These are phyloP conservation scores for Orychophragmus violaceus DNA, from an alignment of 345 rosid genomes.

Conservation along the genomic window DNA sequence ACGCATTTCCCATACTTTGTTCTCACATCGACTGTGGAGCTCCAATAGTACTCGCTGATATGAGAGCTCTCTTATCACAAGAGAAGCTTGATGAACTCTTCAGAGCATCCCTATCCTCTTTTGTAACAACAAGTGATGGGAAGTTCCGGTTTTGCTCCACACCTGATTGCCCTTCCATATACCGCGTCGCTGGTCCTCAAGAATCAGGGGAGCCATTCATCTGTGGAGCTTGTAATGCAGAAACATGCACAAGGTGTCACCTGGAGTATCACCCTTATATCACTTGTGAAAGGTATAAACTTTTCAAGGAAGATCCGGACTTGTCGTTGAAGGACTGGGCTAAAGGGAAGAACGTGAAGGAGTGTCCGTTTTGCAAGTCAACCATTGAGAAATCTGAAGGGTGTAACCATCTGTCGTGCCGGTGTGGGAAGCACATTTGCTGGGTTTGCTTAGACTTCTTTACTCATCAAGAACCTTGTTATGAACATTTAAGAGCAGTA, in stretches of 20 bases:
- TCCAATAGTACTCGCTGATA: slow-evolving; percentile 51
- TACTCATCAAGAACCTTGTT: slow-evolving; percentile 47
- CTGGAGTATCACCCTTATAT: slow-evolving; percentile 63
- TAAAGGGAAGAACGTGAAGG: slow-evolving; percentile 62
- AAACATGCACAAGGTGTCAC: slow-evolving; percentile 73
- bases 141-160: slow-evolving; percentile 73
- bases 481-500: slow-evolving; percentile 27
- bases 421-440: slow-evolving; percentile 80
- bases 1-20: slow-evolving; percentile 64
- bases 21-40: slow-evolving; percentile 41
- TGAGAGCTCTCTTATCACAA: slow-evolving; percentile 48
- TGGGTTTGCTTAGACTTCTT: slow-evolving; percentile 66
- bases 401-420: slow-evolving; percentile 73
- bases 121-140: slow-evolving; percentile 58
- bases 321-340: slow-evolving; percentile 73
- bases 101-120: slow-evolving; percentile 61
- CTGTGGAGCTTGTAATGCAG: slow-evolving; percentile 69
- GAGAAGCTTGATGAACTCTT: slow-evolving; percentile 81
- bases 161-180: slow-evolving; percentile 81
- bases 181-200: slow-evolving; percentile 42
- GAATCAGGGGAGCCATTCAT: slow-evolving; percentile 42
- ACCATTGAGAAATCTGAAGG: slow-evolving; percentile 83
- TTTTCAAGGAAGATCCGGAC: slow-evolving; percentile 79
- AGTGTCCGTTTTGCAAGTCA: slow-evolving; percentile 60
- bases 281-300: slow-evolving; percentile 63